Base-by-base conservation (phyloP, 164 flowering plant genomes). In the Litsea cubeba region DNA sequence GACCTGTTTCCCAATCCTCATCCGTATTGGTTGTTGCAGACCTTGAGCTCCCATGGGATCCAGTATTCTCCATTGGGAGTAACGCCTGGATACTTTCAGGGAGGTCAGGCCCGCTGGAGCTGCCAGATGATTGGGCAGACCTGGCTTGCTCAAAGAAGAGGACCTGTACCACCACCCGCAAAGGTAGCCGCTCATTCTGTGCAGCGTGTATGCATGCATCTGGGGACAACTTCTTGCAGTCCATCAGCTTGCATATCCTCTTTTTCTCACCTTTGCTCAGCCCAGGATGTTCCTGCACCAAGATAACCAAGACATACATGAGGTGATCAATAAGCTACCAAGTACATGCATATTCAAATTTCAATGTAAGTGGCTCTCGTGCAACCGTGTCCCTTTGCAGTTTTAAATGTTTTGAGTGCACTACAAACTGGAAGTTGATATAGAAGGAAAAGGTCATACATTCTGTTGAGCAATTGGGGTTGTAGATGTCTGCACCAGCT, bases 131-230 rank as follows among this genome's bases (percentile, higher is more conserved):
- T 23, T 90, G 82, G 60, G 88, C 81, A 46, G 89, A 85, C 32
- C 96, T 84, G 18, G 85, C 91, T 82, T 96, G 98, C 89, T 96
- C 99, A 64, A 94, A 92, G 79, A 90, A 96, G 81, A 96, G 97
- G 12, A 96, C 94, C 76, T 96, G 99, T 22, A 96, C 97, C 0
- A 94, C 91, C 0, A 91, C 88, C 30, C 98, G 88, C 54, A 94
- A 51, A 1, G 97, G 99, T 14, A 96, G 91, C 58, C 99, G 77
- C 79, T 96, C 99, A 68, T 96, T 96, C 78, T 96, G 99, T 24
- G 91, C 97, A 0, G 98, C 99, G 40, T 92, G 99, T 88, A 82
- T 84, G 80, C 97, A 88, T 1, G 97, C 99, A 62, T 96, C 99
- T 12, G 82, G 91, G 1, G 99, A 94, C 64, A 96, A 88, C 78